A percentile compares a stretch with the other conserved stretches of the same genome.
Evolutionary conservation across 1,139 yeast species (phyloP).

Genomic region (Suhomyces terraborum): DNA sequence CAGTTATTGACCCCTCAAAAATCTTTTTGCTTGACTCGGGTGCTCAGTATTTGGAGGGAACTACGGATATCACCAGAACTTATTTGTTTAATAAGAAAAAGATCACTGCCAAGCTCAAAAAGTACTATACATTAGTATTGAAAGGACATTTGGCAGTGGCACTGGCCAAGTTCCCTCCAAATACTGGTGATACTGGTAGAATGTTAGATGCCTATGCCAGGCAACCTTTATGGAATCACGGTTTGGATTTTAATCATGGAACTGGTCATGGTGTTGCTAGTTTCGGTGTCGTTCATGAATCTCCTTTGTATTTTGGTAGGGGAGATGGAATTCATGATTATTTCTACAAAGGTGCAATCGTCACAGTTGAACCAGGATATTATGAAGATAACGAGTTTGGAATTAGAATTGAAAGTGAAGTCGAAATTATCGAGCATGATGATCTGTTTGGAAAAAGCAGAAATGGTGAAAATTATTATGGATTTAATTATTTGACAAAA

Average conservation of each 20-base stretch:
- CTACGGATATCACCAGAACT: constrained; percentile 61
- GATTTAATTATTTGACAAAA: constrained; percentile 53
- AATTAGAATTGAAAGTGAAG: constrained; percentile 55
- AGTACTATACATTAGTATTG: constrained; percentile 52
- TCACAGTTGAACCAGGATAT: constrained; percentile 60
- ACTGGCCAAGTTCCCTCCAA: constrained; percentile 51
- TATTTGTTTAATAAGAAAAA: constrained; percentile 41
- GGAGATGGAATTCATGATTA: constrained; percentile 37
- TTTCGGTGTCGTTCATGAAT: constrained; percentile 58
- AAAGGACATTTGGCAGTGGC: constrained; percentile 60
- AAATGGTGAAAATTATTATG: constrained; percentile 37
- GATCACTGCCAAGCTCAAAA: constrained; percentile 31
- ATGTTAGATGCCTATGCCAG: constrained; percentile 54
- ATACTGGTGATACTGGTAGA: constrained; percentile 41
- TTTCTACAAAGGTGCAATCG: constrained; percentile 49
- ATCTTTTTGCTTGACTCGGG: constrained; percentile 56
- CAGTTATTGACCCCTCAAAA: constrained; percentile 43
- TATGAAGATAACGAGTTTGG: constrained; percentile 56
- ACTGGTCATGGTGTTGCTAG: constrained; percentile 65
- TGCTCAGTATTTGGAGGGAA: constrained; percentile 58
- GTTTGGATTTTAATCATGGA: constrained; percentile 57
- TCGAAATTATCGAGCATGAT: constrained; percentile 43
- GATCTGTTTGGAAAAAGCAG: constrained; percentile 38
- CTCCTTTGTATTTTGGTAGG: constrained; percentile 49
- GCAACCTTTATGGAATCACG: constrained; percentile 55